Evolutionary conservation across 306 rosid genomes (phyloP), one percentile per base, ranked within the genome.

Genomic region (Glycine soja): DNA sequence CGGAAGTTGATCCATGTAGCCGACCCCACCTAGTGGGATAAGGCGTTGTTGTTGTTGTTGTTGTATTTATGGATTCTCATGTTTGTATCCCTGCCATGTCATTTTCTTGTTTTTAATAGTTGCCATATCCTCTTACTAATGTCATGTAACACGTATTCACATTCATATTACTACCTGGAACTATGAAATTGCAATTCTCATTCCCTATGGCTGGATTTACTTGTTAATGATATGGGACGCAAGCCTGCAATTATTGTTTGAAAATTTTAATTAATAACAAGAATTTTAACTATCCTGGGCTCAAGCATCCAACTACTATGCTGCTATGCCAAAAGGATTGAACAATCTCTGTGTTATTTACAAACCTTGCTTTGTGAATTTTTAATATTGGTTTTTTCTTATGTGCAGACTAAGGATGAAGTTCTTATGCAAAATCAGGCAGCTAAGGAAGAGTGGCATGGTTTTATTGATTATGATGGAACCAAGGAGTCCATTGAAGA

Each of bases 391-490:
- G 46, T 34, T 16, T 59, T 70, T 69, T 81, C 65, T 56, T 47
- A 52, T 75, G 42, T 74, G 73, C 92, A 90, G 97, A 54, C 43
- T 45, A 77, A 70, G 79, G 84, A 85, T 10, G 86, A 32, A 32
- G 38, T 76, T 75, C 79, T 77, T 56, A 18, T 83, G 72, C 82
- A 82, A 47, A 81, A 88, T 76, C 76, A 53, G 47, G 70, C 50
- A 16, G 85, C 72, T 38, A 81, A 82, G 86, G 89, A 91, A 69
- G 91, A 85, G 86, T 64, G 71, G 66, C 83, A 71, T 13, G 82
- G 70, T 87, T 61, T 52, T 87, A 56, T 52, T n/a, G 86, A 82
- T 58, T 63, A 87, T 19, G 81, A 42, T 51, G 76, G 83, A 82
- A 81, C 85, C 65, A 74, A 53, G 70, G 78, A 57, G 51, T 62